Evolutionary conservation across 345 rosid genomes (phyloP).

Genomic region (Boechera divaricarpa): DNA sequence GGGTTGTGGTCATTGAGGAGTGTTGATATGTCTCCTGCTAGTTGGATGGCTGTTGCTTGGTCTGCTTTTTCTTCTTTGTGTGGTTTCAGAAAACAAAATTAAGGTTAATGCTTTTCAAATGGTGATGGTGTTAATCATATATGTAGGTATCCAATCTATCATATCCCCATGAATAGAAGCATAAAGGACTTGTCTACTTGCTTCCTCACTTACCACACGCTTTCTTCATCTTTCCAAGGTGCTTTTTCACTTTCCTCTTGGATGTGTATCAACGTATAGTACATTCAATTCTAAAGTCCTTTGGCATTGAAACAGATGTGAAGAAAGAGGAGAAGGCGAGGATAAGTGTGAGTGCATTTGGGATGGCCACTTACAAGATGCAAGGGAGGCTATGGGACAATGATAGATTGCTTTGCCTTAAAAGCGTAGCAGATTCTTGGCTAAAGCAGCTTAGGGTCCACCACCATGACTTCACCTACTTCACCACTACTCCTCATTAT

Average conservation of each 20-base stretch:
- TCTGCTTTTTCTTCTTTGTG: constrained; percentile 34
- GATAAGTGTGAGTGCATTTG: constrained; percentile 74
- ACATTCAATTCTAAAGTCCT: not conserved
- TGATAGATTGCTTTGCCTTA: constrained; percentile 54
- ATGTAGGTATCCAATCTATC: constrained; percentile 75
- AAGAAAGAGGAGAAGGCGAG: constrained; percentile 60
- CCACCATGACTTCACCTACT: constrained; percentile 96
- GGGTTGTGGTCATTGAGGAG: constrained; percentile 88
- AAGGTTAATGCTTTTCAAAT: constrained; percentile 11
- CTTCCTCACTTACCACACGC: constrained; percentile 94
- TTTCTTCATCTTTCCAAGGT: constrained; percentile 98
- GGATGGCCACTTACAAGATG: constrained; percentile 95
- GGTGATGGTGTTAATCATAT: constrained; percentile 24
- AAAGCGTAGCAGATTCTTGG: constrained; percentile 98
- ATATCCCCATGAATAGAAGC: constrained; percentile 94
- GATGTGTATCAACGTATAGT: constrained; percentile 3
- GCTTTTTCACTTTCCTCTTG: not conserved
- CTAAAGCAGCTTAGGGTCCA: constrained; percentile 90
- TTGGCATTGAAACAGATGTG: constrained; percentile 52
- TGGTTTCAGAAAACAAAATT: constrained; percentile 15
- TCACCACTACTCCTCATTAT: constrained; percentile 54
- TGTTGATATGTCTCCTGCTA: constrained; percentile 98
- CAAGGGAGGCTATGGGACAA: constrained; percentile 88
- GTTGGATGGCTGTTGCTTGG: constrained; percentile 99
- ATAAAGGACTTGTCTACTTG: constrained; percentile 92